phyloP scores from a whole-genome alignment of 2,329 filamentous ascomycete genomes.

The Trichoderma guizhouense region DNA sequence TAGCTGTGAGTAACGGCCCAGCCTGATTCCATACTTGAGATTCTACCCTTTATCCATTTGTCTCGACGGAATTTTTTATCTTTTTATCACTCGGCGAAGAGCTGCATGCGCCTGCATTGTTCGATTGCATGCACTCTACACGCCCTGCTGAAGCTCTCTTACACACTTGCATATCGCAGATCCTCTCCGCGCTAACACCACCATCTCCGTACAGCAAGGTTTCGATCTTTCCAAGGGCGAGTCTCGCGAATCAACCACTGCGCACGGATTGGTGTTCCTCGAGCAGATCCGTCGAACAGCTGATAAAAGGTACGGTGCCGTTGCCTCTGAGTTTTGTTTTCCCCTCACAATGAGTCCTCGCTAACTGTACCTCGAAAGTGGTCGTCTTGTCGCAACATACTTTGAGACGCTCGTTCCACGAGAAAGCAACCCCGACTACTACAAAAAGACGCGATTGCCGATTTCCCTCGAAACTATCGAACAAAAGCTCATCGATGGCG shows the following conservation, averaged over 20 bases:
- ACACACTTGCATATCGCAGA: constrained; percentile 1
- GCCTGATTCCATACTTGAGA: not conserved
- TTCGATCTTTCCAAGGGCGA: constrained; percentile 56
- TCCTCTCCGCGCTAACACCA: constrained; percentile 11
- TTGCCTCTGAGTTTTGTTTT: not conserved
- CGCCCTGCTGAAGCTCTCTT: not conserved
- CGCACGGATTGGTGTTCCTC: constrained; percentile 69
- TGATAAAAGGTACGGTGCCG: constrained; percentile 70
- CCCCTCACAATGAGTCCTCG: not conserved
- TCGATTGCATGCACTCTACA: not conserved
- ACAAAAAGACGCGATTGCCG: constrained; percentile 71
- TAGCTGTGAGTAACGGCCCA: constrained; percentile 41
- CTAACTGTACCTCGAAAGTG: constrained; percentile 44
- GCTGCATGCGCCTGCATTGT: not conserved
- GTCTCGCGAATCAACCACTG: constrained; percentile 64
- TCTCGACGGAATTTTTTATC: not conserved
- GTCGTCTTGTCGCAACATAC: constrained; percentile 68
- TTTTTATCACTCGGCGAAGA: not conserved
- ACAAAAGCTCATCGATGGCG: constrained; percentile 64
- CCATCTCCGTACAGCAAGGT: constrained; percentile 25
- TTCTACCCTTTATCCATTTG: not conserved
- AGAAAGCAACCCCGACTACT: constrained; percentile 69
- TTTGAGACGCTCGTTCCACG: constrained; percentile 70
- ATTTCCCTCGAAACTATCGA: constrained; percentile 77
- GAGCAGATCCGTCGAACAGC: constrained; percentile 71